A percentile compares a stretch with the other conserved stretches of the same genome.
These are phyloP conservation scores for Solanum piurae DNA, from an alignment of 257 asterid genomes.

Conservation along the genomic window DNA sequence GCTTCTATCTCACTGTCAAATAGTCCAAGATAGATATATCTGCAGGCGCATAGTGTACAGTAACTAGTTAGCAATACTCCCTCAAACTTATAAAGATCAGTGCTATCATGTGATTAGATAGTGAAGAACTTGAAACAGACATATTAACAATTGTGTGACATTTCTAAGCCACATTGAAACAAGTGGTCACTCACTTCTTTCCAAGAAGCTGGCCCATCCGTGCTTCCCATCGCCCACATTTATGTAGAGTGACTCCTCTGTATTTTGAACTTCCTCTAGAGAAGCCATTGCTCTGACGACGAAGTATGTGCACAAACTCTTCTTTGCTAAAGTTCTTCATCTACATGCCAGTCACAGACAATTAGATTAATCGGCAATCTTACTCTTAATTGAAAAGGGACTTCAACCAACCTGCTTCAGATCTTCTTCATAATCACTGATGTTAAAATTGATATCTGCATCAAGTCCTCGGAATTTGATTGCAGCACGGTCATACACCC, in stretches of 20 bases:
- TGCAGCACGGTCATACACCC: conserved; percentile 97
- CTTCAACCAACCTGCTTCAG: conserved; percentile 53
- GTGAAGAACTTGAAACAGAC: neutral
- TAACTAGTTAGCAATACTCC: neutral
- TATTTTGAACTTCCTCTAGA: conserved; percentile 4
- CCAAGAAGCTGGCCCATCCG: conserved; percentile 6
- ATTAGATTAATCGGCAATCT: neutral
- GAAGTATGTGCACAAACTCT: conserved; percentile 7
- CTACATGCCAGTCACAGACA: neutral
- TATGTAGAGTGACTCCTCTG: conserved; percentile 4
- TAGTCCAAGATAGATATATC: conserved; percentile 85
- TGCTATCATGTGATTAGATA: neutral
- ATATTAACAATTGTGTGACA: neutral
- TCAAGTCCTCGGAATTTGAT: conserved; percentile 83
- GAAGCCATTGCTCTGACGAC: conserved; percentile 1
- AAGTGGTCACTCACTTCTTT: conserved; percentile 1
- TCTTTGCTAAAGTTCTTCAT: conserved; percentile 2
- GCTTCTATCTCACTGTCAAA: conserved; percentile 87
- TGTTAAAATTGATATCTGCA: conserved; percentile 80
- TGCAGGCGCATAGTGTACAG: conserved; percentile 14
- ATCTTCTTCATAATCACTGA: conserved; percentile 69
- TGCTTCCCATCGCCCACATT: conserved; percentile 11
- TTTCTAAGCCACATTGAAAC: neutral
- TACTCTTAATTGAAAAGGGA: neutral
- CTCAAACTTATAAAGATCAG: neutral